Percentiles rank a stretch among this genome's conserved stretches.
phyloP scores from a whole-genome alignment of 2,329 filamentous ascomycete species.

The Paracoccidioides lutzii region DNA sequence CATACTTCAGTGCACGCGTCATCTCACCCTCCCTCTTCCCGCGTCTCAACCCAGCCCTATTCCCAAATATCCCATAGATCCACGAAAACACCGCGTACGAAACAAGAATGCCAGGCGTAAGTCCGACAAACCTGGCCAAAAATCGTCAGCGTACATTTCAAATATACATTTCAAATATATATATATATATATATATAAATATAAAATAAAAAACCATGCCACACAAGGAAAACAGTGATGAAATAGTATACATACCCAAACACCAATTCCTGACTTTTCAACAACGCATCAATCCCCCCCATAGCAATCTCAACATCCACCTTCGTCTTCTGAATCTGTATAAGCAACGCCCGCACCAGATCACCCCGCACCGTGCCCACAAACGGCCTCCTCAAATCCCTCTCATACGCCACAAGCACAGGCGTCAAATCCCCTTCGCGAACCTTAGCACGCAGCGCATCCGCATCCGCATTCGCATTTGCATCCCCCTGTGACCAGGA shows the following conservation, averaged over 20 bases:
- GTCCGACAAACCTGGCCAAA: slow-evolving; percentile 59
- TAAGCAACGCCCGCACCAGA: slow-evolving; percentile 75
- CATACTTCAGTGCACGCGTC: slow-evolving; percentile 58
- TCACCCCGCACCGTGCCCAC: slow-evolving; percentile 74
- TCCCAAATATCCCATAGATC: slow-evolving; percentile 55
- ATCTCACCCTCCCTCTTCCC: slow-evolving; percentile 56
- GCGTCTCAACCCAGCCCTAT: slow-evolving; percentile 53
- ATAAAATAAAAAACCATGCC: too few species aligned
- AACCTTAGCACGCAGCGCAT: slow-evolving; percentile 64
- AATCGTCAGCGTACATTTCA: not conserved
- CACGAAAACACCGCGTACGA: slow-evolving; percentile 63
- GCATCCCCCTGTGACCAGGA: slow-evolving; percentile 57
- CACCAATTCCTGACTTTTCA: slow-evolving; percentile 92
- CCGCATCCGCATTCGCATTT: slow-evolving; percentile 49
- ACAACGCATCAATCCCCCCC: slow-evolving; percentile 81
- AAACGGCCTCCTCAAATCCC: slow-evolving; percentile 71
- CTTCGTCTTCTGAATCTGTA: slow-evolving; percentile 98
- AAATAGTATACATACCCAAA: slow-evolving; percentile 46
- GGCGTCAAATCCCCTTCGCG: slow-evolving; percentile 86
- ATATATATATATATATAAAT: too few species aligned
- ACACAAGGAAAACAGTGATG: slow-evolving; percentile 5
- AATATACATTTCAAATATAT: not conserved
- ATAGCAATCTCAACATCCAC: slow-evolving; percentile 95
- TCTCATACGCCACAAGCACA: slow-evolving; percentile 80
- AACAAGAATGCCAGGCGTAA: slow-evolving; percentile 87